Evolutionary conservation across 495 filamentous ascomycete genomes (phyloP).

Genomic region (Penicillium steckii): DNA sequence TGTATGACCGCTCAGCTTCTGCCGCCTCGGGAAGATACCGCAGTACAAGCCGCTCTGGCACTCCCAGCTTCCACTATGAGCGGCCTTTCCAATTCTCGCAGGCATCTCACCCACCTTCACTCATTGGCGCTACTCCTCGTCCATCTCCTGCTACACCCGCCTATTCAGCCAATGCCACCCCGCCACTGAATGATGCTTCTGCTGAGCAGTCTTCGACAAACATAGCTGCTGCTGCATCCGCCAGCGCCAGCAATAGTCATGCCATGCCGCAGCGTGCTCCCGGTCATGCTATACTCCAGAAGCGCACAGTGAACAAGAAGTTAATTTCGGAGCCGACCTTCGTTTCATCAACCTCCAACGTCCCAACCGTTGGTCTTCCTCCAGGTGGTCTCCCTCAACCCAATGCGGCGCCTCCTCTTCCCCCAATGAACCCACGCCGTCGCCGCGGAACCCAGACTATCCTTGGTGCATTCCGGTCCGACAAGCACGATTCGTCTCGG

Average conservation of each 20-base stretch:
- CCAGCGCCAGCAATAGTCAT: constrained; percentile 12
- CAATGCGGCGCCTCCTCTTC: constrained; percentile 42
- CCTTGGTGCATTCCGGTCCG: constrained; percentile 48
- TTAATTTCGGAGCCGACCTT: constrained; percentile 85
- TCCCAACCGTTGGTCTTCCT: constrained; percentile 64
- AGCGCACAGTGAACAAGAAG: constrained; percentile 67
- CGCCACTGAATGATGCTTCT: constrained; percentile 45
- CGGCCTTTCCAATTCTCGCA: constrained; percentile 33
- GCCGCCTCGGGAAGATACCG: constrained; percentile 43
- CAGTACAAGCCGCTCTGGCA: constrained; percentile 48
- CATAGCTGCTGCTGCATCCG: constrained; percentile 16
- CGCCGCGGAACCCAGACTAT: constrained; percentile 57
- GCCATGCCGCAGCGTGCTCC: constrained; percentile 29
- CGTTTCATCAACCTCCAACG: constrained; percentile 71
- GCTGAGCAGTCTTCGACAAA: constrained; percentile 28
- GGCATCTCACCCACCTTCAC: constrained; percentile 30
- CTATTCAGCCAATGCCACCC: constrained; percentile 56
- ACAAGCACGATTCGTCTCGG: constrained; percentile 32
- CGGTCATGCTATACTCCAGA: constrained; percentile 41
- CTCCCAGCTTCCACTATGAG: constrained; percentile 43
- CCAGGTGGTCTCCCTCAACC: constrained; percentile 45
- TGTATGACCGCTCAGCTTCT: constrained; percentile 41
- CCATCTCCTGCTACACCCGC: constrained; percentile 50
- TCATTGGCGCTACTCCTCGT: constrained; percentile 50
- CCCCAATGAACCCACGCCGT: constrained; percentile 69